Conservation (phyloP, 2,329 filamentous ascomycete genomes). For the Pseudogymnoascus sp. region DNA sequence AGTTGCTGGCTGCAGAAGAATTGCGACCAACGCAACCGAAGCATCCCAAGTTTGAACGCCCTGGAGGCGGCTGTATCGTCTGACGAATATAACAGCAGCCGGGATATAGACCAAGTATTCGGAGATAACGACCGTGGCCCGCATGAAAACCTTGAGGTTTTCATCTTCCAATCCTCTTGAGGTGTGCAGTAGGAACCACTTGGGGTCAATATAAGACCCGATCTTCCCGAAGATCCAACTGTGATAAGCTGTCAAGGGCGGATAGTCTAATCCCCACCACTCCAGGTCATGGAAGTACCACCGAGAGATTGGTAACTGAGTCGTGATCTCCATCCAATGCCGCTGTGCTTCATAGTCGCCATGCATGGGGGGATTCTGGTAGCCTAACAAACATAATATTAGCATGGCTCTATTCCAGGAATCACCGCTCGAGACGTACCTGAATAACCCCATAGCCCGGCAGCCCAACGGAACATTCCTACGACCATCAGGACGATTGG, state of each 20-base stretch:
- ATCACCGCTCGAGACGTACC: constrained; percentile 42
- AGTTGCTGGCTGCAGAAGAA: constrained; percentile 83
- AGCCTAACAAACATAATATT: constrained; percentile 44
- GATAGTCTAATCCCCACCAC: constrained; percentile 98
- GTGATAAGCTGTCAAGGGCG: constrained; percentile 94
- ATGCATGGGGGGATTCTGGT: constrained; percentile 76
- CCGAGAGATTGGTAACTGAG: constrained; percentile 76
- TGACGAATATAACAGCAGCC: constrained; percentile 74
- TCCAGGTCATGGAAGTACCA: constrained; percentile 98
- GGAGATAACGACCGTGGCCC: constrained; percentile 79
- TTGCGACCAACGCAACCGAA: constrained; percentile 76
- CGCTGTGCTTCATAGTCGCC: constrained; percentile 97
- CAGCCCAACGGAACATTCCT: constrained; percentile 90
- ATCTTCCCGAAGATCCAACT: constrained; percentile 91
- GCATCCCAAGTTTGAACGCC: constrained; percentile 74
- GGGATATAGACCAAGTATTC: constrained; percentile 89
- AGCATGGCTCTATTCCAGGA: neutral
- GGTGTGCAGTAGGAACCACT: constrained; percentile 79
- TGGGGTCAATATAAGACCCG: constrained; percentile 67
- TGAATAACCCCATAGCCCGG: constrained; percentile 90
- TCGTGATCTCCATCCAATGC: constrained; percentile 98
- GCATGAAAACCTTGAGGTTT: constrained; percentile 87
- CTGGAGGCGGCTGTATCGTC: constrained; percentile 68
- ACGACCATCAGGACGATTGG: constrained; percentile 81
- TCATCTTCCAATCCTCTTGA: constrained; percentile 77